Evolutionary conservation across 768 basidiomycete species (phyloP).

Genomic region (Tulasnella sp.): DNA sequence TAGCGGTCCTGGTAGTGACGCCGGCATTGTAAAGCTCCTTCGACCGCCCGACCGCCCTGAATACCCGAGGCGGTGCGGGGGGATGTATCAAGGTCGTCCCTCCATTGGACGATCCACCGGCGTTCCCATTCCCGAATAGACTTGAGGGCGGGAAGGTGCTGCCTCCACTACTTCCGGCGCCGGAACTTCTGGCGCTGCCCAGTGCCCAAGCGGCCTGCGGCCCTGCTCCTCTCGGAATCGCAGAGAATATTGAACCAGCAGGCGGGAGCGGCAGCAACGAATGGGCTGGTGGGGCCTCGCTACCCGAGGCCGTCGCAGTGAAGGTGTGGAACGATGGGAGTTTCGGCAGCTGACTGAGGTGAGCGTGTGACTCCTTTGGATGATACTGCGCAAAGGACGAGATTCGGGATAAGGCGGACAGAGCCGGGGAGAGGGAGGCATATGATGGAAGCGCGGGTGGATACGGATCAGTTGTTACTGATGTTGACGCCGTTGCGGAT

Average conservation of each 20-base stretch:
- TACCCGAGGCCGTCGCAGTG: constrained; percentile 1
- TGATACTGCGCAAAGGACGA: constrained; percentile 10
- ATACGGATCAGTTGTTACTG: constrained; percentile 21
- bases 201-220: constrained; percentile 17
- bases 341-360: background rate
- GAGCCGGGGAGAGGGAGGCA: constrained; percentile 19
- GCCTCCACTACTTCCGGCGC: too few relatives aligned
- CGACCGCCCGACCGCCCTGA: constrained; percentile 19
- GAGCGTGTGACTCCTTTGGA: too few relatives aligned
- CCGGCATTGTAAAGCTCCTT: constrained; percentile 19
- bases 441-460: constrained; percentile 15
- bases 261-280: background rate
- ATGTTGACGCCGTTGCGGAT: constrained; percentile 17
- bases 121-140: too few relatives aligned
- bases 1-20: background rate
- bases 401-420: constrained; percentile 4
- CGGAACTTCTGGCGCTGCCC: background rate
- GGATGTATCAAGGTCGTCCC: background rate
- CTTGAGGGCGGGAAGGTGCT: too few relatives aligned
- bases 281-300: background rate
- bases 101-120: background rate
- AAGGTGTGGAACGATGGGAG: constrained; percentile 12
- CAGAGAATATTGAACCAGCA: constrained; percentile 16
- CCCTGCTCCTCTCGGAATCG: constrained; percentile 15
- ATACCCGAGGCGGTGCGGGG: constrained; percentile 10